phyloP scores from a whole-genome alignment of 176 grass and related monocot species.

The Phoenix roebelenii region DNA sequence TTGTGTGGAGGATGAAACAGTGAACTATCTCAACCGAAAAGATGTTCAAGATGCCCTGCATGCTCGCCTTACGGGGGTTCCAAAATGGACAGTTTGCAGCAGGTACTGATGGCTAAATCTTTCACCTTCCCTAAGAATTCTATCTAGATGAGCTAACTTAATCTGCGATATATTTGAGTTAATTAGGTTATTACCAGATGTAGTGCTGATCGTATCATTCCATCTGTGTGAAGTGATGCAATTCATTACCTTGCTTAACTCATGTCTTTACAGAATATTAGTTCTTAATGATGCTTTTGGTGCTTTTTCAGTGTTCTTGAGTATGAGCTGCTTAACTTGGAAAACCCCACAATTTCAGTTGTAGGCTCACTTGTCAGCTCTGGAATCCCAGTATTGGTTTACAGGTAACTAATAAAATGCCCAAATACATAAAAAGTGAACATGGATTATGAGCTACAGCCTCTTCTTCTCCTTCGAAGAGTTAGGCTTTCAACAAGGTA shows the following conservation, averaged over 20 bases:
- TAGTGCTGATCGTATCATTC: too few relatives aligned
- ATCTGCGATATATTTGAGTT: too few relatives aligned
- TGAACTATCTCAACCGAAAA: slow-evolving; percentile 79
- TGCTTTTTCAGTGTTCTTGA: slow-evolving; percentile 60
- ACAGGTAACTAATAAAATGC: slow-evolving; percentile 45
- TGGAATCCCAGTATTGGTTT: slow-evolving; percentile 68
- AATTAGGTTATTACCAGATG: too few relatives aligned
- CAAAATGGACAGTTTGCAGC: slow-evolving; percentile 87
- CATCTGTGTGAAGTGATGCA: too few relatives aligned
- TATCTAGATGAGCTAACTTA: too few relatives aligned
- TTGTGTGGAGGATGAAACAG: slow-evolving; percentile 92
- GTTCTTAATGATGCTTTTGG: not conserved
- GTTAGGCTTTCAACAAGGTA: too few relatives aligned
- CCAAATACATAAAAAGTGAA: too few relatives aligned
- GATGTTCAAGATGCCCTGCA: slow-evolving; percentile 75
- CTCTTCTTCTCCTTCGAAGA: too few relatives aligned
- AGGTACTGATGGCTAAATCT: slow-evolving; percentile 33
- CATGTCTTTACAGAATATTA: too few relatives aligned
- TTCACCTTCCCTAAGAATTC: too few relatives aligned
- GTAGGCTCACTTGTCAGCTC: slow-evolving; percentile 68
- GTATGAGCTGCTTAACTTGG: slow-evolving; percentile 85
- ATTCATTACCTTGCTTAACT: too few relatives aligned
- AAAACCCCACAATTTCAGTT: slow-evolving; percentile 67
- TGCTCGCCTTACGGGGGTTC: slow-evolving; percentile 54
- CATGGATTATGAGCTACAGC: too few relatives aligned